Base-by-base conservation (phyloP, 2,329 filamentous ascomycete genomes). In the Cercospora nicotianae region DNA sequence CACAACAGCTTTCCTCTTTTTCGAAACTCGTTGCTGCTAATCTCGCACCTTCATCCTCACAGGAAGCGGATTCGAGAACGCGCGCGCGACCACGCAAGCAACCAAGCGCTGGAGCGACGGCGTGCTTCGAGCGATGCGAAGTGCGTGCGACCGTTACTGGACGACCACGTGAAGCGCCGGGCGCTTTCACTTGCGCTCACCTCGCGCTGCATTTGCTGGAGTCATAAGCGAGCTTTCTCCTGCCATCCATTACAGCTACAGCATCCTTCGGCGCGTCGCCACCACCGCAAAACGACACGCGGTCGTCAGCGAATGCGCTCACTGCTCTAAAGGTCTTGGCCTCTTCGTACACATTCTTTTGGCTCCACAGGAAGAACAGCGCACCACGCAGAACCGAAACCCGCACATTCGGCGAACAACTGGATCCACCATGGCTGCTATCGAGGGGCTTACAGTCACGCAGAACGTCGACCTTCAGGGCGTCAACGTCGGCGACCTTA, bases 401-500 rank as follows among this genome's bases (percentile, higher is more conserved):
- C 13, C 33, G n/a, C 51, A 58, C 23, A 58, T 13, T 26, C 13
- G 39, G 33, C 33, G 20, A 10, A n/a, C 33, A 12, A 28, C 63
- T 28, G 18, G 18, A 39, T 6, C 3, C 65, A 63, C 42, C 7
- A 73, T 74, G 70, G 69, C 66, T n/a, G 55, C 48, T 20, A 69
- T 73, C 33, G 55, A 67, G n/a, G 71, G 68, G 8, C 58, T 73
- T 26, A 67, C 66, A 9, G 67, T 67, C 20, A 59, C 26, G 42
- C 72, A 72, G 53, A 64, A 63, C 31, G 58, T 58, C 9, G 62
- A 59, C 20, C 58, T 75, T 6, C 53, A 39, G 4, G 64, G 60
- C 45, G 66, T 73, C 42, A 45, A 67, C 10, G 60, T 70, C 28
- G 74, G 73, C 55, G 67, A 72, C 36, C 42, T 75, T 1, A 36